Evolutionary conservation across 116 monocot species (phyloP).

Genomic region (Papilionanthe hybrid): DNA sequence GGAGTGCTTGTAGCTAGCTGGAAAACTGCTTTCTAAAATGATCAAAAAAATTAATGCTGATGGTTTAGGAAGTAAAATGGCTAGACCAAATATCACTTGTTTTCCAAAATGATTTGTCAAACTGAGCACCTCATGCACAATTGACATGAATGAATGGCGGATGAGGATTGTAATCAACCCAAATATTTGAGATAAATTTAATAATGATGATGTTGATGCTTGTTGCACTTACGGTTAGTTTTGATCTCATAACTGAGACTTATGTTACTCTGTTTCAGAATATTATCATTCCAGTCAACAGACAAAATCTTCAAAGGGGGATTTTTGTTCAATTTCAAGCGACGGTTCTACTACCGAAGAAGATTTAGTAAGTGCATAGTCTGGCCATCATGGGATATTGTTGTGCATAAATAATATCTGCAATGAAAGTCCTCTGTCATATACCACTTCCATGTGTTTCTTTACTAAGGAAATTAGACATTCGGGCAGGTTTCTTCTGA

Average conservation of each 20-base stretch:
- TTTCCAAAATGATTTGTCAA: background rate
- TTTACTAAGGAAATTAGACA: background rate
- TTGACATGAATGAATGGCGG: background rate
- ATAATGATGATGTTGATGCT: background rate
- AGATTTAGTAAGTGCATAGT: constrained; percentile 11
- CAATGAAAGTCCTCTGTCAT: background rate
- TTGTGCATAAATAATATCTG: background rate
- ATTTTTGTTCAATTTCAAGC: background rate
- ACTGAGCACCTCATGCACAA: background rate
- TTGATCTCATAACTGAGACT: background rate
- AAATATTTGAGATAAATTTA: background rate
- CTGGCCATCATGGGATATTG: background rate
- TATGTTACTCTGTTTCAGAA: background rate
- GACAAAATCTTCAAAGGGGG: background rate
- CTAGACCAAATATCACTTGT: background rate
- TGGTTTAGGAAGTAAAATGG: background rate
- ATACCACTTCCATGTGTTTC: background rate
- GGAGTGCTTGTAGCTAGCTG: background rate
- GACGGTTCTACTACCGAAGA: constrained; percentile 6
- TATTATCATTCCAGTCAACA: background rate
- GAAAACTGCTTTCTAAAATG: background rate
- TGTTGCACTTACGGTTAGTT: background rate
- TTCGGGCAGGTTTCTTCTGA: background rate
- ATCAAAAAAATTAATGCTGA: background rate
- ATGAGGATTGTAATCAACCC: background rate